A percentile compares a stretch with the other conserved stretches of the same genome.
Conservation (phyloP, 768 basidiomycete genomes). For the Brasilioporus rufonigricans region DNA sequence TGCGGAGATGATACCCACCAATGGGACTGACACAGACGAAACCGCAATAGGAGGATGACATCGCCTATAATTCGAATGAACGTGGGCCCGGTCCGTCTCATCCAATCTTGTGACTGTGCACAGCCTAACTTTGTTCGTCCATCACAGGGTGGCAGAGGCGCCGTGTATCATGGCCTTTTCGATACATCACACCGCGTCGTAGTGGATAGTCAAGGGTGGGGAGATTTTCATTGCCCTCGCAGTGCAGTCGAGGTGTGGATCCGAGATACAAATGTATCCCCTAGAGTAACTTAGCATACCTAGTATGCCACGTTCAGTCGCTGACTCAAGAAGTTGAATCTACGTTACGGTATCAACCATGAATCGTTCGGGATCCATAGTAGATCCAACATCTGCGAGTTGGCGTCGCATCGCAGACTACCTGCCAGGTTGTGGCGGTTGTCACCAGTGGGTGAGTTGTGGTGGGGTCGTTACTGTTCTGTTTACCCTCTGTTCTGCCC, state of each 20-base stretch:
- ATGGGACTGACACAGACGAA: not conserved
- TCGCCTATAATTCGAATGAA: constrained; percentile 54
- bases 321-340: no score
- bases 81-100: constrained; percentile 53
- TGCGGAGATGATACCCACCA: not conserved
- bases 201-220: constrained; percentile 61
- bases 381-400: no score
- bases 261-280: not conserved
- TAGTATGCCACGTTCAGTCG: no score
- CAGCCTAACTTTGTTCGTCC: constrained; percentile 11
- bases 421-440: no score
- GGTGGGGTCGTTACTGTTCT: no score
- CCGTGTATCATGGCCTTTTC: constrained; percentile 49
- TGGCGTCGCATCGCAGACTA: no score
- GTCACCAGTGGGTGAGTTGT: no score
- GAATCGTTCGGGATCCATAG: no score
- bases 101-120: constrained; percentile 2
- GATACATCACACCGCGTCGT: constrained; percentile 40
- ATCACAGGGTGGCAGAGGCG: constrained; percentile 30
- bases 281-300: no score
- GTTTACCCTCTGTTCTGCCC: not conserved
- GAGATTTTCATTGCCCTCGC: constrained; percentile 56
- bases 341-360: no score
- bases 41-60: constrained; percentile 3
- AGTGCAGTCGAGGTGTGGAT: constrained; percentile 63